phyloP scores from a whole-genome alignment of 2,329 filamentous ascomycete species.

The Aureobasidium sp. region DNA sequence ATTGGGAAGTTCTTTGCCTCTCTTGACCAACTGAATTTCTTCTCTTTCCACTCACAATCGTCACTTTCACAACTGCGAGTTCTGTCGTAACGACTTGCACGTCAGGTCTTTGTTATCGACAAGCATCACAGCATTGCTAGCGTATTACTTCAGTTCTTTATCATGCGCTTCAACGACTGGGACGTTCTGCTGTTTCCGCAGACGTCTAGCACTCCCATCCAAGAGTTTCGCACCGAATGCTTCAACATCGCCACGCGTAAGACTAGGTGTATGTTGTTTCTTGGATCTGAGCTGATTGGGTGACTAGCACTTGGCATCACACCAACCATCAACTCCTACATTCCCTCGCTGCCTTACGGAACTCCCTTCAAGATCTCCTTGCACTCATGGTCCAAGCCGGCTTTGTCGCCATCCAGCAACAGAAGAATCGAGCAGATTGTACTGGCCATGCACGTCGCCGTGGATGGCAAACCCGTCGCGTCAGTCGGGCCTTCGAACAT shows the following conservation, averaged over 20 bases:
- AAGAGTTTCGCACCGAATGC: conserved; percentile 76
- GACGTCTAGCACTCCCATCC: conserved; percentile 56
- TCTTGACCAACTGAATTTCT: not conserved
- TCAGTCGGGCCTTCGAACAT: conserved; percentile 32
- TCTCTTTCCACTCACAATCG: not conserved
- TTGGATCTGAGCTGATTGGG: not conserved
- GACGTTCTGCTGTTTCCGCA: conserved; percentile 74
- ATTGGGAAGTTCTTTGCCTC: not conserved
- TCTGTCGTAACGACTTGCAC: not conserved
- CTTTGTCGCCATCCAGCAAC: conserved; percentile 51
- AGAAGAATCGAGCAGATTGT: conserved; percentile 41
- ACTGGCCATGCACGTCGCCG: conserved; percentile 53
- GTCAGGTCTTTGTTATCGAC: not conserved
- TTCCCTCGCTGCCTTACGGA: conserved; percentile 55
- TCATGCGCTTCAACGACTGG: conserved; percentile 82
- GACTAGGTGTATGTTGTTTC: not conserved
- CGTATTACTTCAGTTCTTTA: conserved; percentile 24
- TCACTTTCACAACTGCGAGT: not conserved
- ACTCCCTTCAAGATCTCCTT: conserved; percentile 64
- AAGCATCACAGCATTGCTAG: conserved; percentile 6
- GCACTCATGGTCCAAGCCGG: conserved; percentile 63
- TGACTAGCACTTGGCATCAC: not conserved
- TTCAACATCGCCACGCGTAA: conserved; percentile 51
- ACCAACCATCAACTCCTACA: conserved; percentile 65
- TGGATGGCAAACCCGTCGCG: conserved; percentile 61